Evolutionary conservation across 73 alveolate species (phyloP).

Genomic region (Blepharisma japonicum): DNA sequence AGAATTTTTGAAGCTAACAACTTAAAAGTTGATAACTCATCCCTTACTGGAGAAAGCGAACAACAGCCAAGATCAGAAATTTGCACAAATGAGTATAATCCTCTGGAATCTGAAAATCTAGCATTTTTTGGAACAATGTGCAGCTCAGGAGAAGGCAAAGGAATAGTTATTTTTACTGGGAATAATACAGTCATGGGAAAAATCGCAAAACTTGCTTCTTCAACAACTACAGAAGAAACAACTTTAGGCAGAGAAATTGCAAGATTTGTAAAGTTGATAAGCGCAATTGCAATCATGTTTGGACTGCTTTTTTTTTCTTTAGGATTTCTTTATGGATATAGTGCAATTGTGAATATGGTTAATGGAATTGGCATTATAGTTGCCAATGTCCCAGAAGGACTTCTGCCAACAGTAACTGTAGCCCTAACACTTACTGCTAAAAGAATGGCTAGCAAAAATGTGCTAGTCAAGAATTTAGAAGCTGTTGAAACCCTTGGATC

Average conservation of each 20-base stretch:
- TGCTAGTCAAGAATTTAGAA: conserved; percentile 90
- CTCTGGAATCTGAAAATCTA: conserved; percentile 88
- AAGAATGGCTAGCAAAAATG: conserved; percentile 81
- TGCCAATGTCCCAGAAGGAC: conserved; percentile 97
- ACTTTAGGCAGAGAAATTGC: conserved; percentile 85
- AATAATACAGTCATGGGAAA: conserved; percentile 94
- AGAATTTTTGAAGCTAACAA: conserved; percentile 66
- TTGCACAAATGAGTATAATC: conserved; percentile 83
- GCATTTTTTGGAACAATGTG: conserved; percentile 94
- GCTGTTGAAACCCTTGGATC: conserved; percentile 96
- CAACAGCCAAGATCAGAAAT: conserved; percentile 77
- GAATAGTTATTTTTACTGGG: conserved; percentile 93
- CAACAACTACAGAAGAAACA: conserved; percentile 81
- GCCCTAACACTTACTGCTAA: conserved; percentile 92
- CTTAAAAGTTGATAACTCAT: conserved; percentile 91
- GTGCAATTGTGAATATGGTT: conserved; percentile 73
- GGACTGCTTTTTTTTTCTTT: conserved; percentile 83
- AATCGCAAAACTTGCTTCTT: conserved; percentile 90
- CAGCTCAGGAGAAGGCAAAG: conserved; percentile 91
- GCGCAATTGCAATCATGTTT: conserved; percentile 79
- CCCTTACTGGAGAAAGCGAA: conserved; percentile 95
- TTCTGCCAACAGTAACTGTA: conserved; percentile 88
- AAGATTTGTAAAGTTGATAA: conserved; percentile 87
- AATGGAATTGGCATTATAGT: conserved; percentile 93
- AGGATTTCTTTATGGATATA: conserved; percentile 74